Evolutionary conservation across 2,329 filamentous ascomycete genomes (phyloP).

Genomic region (Geoglossum cookeanum): DNA sequence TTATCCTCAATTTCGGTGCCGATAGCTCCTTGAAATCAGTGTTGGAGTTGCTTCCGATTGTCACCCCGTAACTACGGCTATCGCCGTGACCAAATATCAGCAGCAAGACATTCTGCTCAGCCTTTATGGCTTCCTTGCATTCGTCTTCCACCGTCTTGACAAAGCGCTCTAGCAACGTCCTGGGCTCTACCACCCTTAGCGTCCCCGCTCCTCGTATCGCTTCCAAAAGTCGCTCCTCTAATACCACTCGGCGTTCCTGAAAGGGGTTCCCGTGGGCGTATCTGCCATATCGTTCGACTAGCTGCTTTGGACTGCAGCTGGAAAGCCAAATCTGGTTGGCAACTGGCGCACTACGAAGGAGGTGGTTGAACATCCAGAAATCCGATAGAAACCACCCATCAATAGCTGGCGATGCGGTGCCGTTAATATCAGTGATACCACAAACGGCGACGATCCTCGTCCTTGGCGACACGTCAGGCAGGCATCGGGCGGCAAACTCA

Average conservation of each 20-base stretch:
- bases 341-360: neutral
- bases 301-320: constrained; percentile 4
- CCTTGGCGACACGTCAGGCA: neutral
- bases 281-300: constrained; percentile 7
- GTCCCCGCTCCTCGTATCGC: constrained; percentile 3
- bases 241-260: constrained; percentile 7
- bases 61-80: constrained; percentile 4
- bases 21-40: neutral
- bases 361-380: neutral
- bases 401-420: neutral
- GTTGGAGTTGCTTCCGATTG: constrained; percentile 4
- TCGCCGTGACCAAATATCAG: constrained; percentile 10
- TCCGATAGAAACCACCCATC: constrained; percentile 1
- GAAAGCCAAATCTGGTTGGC: constrained; percentile 8
- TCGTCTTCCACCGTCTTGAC: constrained; percentile 7
- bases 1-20: constrained; percentile 4
- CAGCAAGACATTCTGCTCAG: constrained; percentile 7
- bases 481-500: neutral
- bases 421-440: neutral
- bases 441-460: neutral
- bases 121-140: constrained; percentile 5
- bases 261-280: constrained; percentile 8
- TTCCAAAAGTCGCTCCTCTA: constrained; percentile 6
- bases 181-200: constrained; percentile 7
- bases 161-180: constrained; percentile 8